These are phyloP conservation scores for Capsaspora owczarzaki DNA, from an alignment of 78 protist genomes.

Conservation along the genomic window DNA sequence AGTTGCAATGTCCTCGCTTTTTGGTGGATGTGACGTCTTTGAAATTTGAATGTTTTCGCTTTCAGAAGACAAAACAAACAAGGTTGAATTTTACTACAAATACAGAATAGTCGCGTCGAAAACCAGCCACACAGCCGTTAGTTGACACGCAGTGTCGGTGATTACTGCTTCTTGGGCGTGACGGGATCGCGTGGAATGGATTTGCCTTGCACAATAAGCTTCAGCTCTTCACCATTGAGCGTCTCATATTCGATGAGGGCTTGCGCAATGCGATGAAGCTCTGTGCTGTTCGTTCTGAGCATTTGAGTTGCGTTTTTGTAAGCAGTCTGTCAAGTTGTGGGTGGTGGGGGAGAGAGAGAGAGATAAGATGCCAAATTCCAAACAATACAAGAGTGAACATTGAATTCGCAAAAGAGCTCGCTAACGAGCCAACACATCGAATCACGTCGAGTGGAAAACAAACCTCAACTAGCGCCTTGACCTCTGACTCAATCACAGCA, in stretches of 20 bases:
- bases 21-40: too few relatives aligned
- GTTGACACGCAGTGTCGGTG: too few relatives aligned
- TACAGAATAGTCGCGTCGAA: too few relatives aligned
- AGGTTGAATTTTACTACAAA: too few relatives aligned
- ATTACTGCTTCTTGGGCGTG: too few relatives aligned
- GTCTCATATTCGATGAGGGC: constrained; percentile 69
- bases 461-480: constrained; percentile 20
- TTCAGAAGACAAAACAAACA: too few relatives aligned
- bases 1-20: background rate
- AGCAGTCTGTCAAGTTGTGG: background rate
- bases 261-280: constrained; percentile 54
- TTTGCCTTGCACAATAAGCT: background rate
- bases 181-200: too few relatives aligned
- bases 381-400: background rate
- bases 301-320: constrained; percentile 33
- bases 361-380: background rate
- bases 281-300: constrained; percentile 30
- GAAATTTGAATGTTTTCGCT: too few relatives aligned
- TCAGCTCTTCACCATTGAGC: constrained; percentile 9
- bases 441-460: background rate
- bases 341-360: background rate
- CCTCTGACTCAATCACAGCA: constrained; percentile 44
- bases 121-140: too few relatives aligned
- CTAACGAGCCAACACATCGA: background rate
- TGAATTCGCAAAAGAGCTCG: background rate